Conservation (phyloP, 306 rosid genomes). For the Erythrophleum fordii region DNA sequence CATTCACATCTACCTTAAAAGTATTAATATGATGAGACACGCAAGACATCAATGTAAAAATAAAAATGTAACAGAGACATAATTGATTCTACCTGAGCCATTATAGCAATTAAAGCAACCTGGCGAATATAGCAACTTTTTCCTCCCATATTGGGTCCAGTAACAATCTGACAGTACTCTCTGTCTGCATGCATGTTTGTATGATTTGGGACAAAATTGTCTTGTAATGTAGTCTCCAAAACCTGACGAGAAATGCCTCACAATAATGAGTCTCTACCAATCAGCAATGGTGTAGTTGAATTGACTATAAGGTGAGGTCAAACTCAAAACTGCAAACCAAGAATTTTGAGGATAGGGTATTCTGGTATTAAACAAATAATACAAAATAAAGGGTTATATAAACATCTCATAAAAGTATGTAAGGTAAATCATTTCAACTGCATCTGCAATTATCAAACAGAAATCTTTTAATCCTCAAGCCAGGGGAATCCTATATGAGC, state of each 20-base stretch:
- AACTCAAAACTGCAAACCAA: conserved; percentile 13
- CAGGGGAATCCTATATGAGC: conserved; percentile 9
- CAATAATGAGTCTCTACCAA: conserved; percentile 43
- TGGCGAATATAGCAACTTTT: conserved; percentile 98
- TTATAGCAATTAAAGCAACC: conserved; percentile 86
- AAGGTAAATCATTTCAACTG: conserved; percentile 27
- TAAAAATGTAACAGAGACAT: conserved; percentile 22
- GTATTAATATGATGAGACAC: background rate
- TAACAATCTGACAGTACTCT: conserved; percentile 88
- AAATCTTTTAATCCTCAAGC: conserved; percentile 14
- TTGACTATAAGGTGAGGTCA: conserved; percentile 8
- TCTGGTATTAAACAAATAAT: conserved; percentile 4
- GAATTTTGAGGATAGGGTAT: conserved; percentile 16
- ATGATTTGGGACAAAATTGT: conserved; percentile 90
- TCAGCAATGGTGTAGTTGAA: conserved; percentile 32
- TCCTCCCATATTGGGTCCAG: conserved; percentile 99
- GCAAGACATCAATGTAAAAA: conserved; percentile 12
- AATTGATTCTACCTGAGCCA: conserved; percentile 85
- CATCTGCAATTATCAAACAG: conserved; percentile 22
- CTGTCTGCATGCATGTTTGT: conserved; percentile 68
- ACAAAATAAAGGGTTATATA: conserved; percentile 21
- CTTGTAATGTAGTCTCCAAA: conserved; percentile 75
- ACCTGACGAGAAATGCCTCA: conserved; percentile 60
- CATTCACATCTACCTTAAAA: background rate
- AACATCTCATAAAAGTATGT: conserved; percentile 21